Percentiles rank a stretch among this genome's conserved stretches.
These are phyloP conservation scores for Pholiota microspora DNA, from an alignment of 768 basidiomycete species.

Conservation along the genomic window DNA sequence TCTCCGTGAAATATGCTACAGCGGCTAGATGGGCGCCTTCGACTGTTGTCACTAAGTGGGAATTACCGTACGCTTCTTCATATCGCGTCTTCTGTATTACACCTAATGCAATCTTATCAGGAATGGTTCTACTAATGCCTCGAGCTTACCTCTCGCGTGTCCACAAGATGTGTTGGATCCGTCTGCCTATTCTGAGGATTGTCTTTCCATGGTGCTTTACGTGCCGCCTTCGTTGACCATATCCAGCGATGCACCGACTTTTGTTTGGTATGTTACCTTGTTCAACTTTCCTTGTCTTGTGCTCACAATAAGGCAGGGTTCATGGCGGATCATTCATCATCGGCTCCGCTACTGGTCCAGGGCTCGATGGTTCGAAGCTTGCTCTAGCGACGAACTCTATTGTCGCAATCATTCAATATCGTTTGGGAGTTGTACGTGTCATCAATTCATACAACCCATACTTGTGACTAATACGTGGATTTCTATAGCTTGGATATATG, in stretches of 20 bases:
- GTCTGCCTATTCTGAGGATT: slow-evolving; percentile 69
- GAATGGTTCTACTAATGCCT: slow-evolving; percentile 46
- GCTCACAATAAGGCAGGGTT: slow-evolving; percentile 45
- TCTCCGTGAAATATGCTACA: slow-evolving; percentile 65
- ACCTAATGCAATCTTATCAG: slow-evolving; percentile 28
- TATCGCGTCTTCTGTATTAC: neutral
- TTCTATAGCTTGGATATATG: slow-evolving; percentile 66
- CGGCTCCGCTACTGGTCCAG: slow-evolving; percentile 70
- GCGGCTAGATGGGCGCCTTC: slow-evolving; percentile 63
- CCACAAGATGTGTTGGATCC: slow-evolving; percentile 56
- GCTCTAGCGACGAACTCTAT: slow-evolving; percentile 71
- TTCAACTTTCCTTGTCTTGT: neutral
- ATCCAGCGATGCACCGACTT: slow-evolving; percentile 41
- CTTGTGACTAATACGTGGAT: slow-evolving; percentile 3
- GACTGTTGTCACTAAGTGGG: slow-evolving; percentile 51
- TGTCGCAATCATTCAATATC: slow-evolving; percentile 81
- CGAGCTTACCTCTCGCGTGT: slow-evolving; percentile 66
- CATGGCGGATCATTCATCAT: slow-evolving; percentile 81
- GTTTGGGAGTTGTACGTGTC: slow-evolving; percentile 67
- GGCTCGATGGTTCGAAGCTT: slow-evolving; percentile 75
- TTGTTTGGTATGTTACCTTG: slow-evolving; percentile 53
- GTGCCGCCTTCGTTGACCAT: slow-evolving; percentile 45
- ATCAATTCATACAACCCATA: neutral
- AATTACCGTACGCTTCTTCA: slow-evolving; percentile 53
- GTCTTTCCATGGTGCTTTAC: slow-evolving; percentile 77